These are phyloP conservation scores for Eucalyptus dawsonii DNA, from an alignment of 345 rosid species.

Conservation along the genomic window DNA sequence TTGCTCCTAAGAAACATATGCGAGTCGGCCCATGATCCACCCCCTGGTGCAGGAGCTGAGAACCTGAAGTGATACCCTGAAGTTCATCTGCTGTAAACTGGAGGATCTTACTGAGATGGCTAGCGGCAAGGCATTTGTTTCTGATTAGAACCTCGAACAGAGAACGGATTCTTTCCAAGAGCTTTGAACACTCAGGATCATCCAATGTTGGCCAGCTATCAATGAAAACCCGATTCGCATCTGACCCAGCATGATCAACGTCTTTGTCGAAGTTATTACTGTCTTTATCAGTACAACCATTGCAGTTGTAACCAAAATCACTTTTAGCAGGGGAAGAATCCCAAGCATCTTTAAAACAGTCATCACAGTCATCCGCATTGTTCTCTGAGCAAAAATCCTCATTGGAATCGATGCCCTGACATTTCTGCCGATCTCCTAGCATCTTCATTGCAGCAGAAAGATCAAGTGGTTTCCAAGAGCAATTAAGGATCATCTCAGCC, in stretches of 20 bases:
- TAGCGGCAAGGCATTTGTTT: conserved; percentile 67
- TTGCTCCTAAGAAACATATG: conserved; percentile 77
- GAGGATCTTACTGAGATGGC: conserved; percentile 72
- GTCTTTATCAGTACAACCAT: conserved; percentile 4
- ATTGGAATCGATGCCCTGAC: conserved; percentile 18
- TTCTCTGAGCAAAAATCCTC: conserved; percentile 24
- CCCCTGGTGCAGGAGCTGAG: conserved; percentile 49
- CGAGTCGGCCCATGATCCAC: conserved; percentile 60
- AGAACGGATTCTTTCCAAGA: conserved; percentile 60
- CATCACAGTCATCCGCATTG: conserved; percentile 18
- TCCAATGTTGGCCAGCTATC: conserved; percentile 65
- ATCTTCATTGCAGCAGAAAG: conserved; percentile 47
- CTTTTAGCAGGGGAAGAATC: conserved; percentile 66
- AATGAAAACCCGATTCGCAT: conserved; percentile 15
- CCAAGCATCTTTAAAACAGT: conserved; percentile 76
- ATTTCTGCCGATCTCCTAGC: conserved; percentile 32
- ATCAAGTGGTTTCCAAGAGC: conserved; percentile 87
- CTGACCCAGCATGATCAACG: conserved; percentile 24
- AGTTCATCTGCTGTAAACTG: conserved; percentile 67
- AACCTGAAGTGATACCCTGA: conserved; percentile 50
- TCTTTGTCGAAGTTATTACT: conserved; percentile 15
- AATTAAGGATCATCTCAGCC: conserved; percentile 59
- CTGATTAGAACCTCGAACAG: conserved; percentile 60
- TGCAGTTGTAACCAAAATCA: conserved; percentile 24
- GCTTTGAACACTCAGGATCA: conserved; percentile 68